These are phyloP conservation scores for Tanacetum coccineum DNA, from an alignment of 129 eudicot genomes.

Conservation along the genomic window DNA sequence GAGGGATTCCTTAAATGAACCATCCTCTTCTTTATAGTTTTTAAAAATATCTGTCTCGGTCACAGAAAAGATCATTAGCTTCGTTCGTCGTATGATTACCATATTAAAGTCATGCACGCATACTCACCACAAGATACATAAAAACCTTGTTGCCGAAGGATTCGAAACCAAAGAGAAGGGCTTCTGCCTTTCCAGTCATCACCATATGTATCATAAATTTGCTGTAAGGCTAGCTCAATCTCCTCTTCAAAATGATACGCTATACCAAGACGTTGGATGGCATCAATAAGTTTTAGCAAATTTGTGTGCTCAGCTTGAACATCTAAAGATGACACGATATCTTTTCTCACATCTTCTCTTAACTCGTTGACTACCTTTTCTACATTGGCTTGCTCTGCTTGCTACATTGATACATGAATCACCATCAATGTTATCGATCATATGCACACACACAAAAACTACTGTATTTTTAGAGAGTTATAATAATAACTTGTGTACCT, in stretches of 20 bases:
- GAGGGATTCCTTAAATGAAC: constrained; percentile 28
- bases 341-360: constrained; percentile 29
- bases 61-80: not conserved
- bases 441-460: not conserved
- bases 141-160: constrained; percentile 46
- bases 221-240: constrained; percentile 24
- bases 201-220: constrained; percentile 9
- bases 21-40: constrained; percentile 29
- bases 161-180: constrained; percentile 39
- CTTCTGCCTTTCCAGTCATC: constrained; percentile 25
- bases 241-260: constrained; percentile 41
- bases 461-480: not conserved
- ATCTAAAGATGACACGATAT: constrained; percentile 9
- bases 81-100: not conserved
- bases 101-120: not conserved
- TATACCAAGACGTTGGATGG: constrained; percentile 48
- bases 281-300: constrained; percentile 34
- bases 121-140: constrained; percentile 38
- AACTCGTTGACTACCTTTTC: constrained; percentile 13
- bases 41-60: constrained; percentile 36
- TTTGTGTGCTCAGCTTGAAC: constrained; percentile 13
- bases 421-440: not conserved
- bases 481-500: constrained; percentile 8
- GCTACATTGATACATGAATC: constrained; percentile 15
- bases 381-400: not conserved